Percentiles rank a stretch among this genome's conserved stretches.
Conservation (phyloP, 441 rosid genomes). For the Arabidopsis hybrid region DNA sequence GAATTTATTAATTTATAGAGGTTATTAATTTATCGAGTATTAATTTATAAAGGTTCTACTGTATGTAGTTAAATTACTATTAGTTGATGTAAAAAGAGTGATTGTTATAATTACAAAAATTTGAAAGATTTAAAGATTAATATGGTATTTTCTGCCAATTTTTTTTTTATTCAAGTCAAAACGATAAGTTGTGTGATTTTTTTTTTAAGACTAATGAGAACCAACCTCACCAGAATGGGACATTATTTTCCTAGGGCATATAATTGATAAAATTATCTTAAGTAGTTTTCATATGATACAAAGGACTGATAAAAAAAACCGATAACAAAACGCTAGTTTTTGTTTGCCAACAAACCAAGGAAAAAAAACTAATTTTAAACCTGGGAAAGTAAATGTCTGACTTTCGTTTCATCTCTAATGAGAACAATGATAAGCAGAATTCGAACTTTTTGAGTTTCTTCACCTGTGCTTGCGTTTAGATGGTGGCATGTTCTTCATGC, state of each 20-base stretch:
- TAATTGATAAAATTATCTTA: neutral
- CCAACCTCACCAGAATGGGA: too few relatives aligned
- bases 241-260: neutral
- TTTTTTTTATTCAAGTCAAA: too few relatives aligned
- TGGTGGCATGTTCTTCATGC: slow-evolving; percentile 46
- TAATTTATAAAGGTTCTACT: too few relatives aligned
- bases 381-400: slow-evolving; percentile 25
- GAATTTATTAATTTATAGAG: too few relatives aligned
- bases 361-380: slow-evolving; percentile 4
- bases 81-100: too few relatives aligned
- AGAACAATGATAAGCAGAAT: neutral
- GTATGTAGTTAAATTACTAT: too few relatives aligned
- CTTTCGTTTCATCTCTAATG: neutral
- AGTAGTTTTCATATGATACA: slow-evolving; percentile 22
- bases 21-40: too few relatives aligned
- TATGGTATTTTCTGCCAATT: too few relatives aligned
- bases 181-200: too few relatives aligned
- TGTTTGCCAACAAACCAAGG: slow-evolving; percentile 10
- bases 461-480: slow-evolving; percentile 46
- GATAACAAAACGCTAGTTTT: slow-evolving; percentile 26
- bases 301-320: slow-evolving; percentile 14
- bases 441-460: neutral
- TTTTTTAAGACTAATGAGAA: too few relatives aligned
- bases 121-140: too few relatives aligned
- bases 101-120: too few relatives aligned